These are phyloP conservation scores for Lactifluus subvellereus DNA, from an alignment of 768 basidiomycete species.

Conservation along the genomic window DNA sequence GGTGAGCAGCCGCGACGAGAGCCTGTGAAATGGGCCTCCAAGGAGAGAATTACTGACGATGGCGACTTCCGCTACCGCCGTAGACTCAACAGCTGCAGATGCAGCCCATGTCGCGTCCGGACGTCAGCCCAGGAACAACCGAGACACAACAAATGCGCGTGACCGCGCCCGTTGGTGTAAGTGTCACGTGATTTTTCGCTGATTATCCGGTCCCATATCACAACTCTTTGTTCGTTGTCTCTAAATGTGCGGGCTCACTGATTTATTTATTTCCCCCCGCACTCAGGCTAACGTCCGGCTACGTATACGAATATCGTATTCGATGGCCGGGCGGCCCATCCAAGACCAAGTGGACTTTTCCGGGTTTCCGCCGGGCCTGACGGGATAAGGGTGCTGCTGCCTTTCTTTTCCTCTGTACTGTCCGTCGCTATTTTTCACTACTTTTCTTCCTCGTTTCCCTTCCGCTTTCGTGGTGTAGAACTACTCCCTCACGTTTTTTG, in stretches of 20 bases:
- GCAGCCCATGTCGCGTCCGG: conserved; percentile 91
- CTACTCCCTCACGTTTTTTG: background rate
- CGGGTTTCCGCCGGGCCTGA: conserved; percentile 77
- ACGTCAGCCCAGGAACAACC: conserved; percentile 64
- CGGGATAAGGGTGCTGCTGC: conserved; percentile 32
- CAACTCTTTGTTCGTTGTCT: background rate
- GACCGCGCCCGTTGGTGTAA: conserved; percentile 78
- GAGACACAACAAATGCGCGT: conserved; percentile 97
- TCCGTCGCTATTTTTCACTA: background rate
- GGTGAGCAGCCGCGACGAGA: conserved; percentile 39
- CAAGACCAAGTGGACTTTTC: conserved; percentile 95
- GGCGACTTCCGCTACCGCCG: background rate
- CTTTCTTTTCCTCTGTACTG: background rate
- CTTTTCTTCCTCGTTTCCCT: background rate
- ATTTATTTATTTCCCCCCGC: background rate
- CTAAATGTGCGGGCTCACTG: background rate
- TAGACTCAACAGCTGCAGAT: conserved; percentile 97
- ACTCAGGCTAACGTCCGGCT: conserved; percentile 74
- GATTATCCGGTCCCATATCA: background rate
- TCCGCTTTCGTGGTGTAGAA: background rate
- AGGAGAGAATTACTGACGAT: background rate
- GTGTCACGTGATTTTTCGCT: conserved; percentile 30
- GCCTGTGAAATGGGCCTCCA: background rate
- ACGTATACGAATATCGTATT: conserved; percentile 77
- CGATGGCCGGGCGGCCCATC: conserved; percentile 56